These are phyloP conservation scores for Luffa aegyptiaca DNA, from an alignment of 306 rosid genomes.

Conservation along the genomic window DNA sequence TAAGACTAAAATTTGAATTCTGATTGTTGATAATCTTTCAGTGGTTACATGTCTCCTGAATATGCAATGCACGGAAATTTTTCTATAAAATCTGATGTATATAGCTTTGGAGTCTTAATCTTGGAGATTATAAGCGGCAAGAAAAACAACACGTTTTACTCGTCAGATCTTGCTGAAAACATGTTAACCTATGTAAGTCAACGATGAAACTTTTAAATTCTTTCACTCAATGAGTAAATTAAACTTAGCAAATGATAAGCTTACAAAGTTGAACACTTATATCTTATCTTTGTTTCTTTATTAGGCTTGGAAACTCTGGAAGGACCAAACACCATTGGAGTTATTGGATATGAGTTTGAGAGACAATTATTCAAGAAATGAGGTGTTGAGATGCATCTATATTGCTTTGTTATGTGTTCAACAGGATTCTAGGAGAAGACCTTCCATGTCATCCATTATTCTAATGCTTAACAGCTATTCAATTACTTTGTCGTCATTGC, in stretches of 20 bases:
- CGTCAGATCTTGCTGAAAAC: neutral
- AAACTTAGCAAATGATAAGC: neutral
- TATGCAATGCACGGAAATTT: slow-evolving; percentile 8
- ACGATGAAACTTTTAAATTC: neutral
- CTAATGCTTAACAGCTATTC: slow-evolving; percentile 12
- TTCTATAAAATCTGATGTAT: slow-evolving; percentile 9
- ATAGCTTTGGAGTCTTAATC: slow-evolving; percentile 17
- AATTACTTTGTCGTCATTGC: neutral
- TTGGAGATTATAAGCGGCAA: slow-evolving; percentile 16
- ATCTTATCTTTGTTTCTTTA: neutral
- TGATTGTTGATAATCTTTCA: neutral
- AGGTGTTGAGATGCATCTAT: slow-evolving; percentile 21
- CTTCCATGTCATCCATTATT: slow-evolving; percentile 17
- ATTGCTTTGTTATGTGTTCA: slow-evolving; percentile 22
- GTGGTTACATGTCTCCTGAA: slow-evolving; percentile 11
- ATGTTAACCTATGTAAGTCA: slow-evolving; percentile 10
- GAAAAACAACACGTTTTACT: slow-evolving; percentile 8
- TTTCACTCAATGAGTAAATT: neutral
- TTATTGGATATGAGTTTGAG: slow-evolving; percentile 13
- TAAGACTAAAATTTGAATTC: neutral
- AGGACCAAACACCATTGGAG: neutral
- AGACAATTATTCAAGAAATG: slow-evolving; percentile 10
- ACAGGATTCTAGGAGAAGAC: slow-evolving; percentile 15
- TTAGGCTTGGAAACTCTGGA: slow-evolving; percentile 27
- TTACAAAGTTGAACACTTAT: neutral